Percentiles rank a stretch among this genome's conserved stretches.
These are phyloP conservation scores for Xerocomus brunneocitrinus DNA, from an alignment of 768 basidiomycete species.

Conservation along the genomic window DNA sequence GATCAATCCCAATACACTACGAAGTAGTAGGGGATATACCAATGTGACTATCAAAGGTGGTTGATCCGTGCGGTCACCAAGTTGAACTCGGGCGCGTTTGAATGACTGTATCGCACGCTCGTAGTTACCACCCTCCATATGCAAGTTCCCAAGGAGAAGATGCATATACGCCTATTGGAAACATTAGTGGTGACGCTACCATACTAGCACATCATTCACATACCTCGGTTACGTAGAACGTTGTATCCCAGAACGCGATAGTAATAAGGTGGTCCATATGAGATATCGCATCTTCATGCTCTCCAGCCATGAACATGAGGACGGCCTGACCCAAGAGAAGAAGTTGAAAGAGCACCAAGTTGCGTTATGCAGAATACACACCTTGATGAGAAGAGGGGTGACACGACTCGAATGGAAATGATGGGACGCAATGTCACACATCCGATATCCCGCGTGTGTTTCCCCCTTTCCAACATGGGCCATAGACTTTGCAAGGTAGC, in stretches of 20 bases:
- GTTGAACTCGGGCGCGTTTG: neutral
- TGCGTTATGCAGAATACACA: neutral
- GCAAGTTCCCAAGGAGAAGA: neutral
- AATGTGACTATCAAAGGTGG: neutral
- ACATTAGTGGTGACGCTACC: neutral
- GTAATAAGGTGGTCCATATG: neutral
- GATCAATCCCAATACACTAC: too few relatives aligned
- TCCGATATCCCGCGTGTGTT: neutral
- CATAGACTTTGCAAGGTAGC: neutral
- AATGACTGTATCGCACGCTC: neutral
- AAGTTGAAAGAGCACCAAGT: neutral
- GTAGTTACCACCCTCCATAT: neutral
- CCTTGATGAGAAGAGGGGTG: neutral
- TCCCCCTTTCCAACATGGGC: neutral
- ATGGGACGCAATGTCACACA: conserved; percentile 1
- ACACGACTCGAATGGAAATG: neutral
- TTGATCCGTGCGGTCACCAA: neutral
- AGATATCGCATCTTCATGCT: conserved; percentile 5
- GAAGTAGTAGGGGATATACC: neutral
- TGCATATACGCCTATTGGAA: neutral
- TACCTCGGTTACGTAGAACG: neutral
- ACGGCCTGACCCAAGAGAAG: neutral
- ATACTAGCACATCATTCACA: neutral
- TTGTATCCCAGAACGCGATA: neutral
- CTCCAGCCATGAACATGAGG: conserved; percentile 4